Conservation (phyloP, 2,329 filamentous ascomycete genomes). For the Fusarium equiseti region DNA sequence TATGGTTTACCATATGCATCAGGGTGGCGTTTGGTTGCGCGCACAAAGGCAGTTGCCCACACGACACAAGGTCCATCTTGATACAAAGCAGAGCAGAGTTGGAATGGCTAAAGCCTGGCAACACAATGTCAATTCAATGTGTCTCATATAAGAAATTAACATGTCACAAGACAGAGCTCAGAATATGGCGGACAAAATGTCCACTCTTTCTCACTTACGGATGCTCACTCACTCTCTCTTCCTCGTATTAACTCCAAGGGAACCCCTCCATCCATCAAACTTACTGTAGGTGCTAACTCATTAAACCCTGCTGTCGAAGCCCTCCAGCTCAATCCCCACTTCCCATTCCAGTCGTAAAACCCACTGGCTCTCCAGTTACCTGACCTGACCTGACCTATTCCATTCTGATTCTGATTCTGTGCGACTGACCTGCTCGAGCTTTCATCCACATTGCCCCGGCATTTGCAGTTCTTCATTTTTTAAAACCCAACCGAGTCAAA, state of each 20-base stretch:
- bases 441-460: constrained; percentile 40
- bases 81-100: background rate
- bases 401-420: constrained; percentile 37
- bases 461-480: constrained; percentile 39
- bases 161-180: background rate
- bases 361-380: constrained; percentile 34
- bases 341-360: constrained; percentile 39
- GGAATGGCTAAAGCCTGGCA: constrained; percentile 18
- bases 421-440: constrained; percentile 42
- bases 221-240: background rate
- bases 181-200: background rate
- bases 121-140: constrained; percentile 10
- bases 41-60: constrained; percentile 39
- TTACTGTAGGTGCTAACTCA: constrained; percentile 5
- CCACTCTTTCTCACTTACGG: background rate
- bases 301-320: constrained; percentile 43
- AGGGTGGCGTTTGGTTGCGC: constrained; percentile 34
- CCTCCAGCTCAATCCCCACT: constrained; percentile 45
- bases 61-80: constrained; percentile 24
- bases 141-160: background rate
- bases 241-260: background rate
- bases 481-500: constrained; percentile 33
- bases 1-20: constrained; percentile 10
- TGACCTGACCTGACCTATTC: constrained; percentile 14
- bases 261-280: constrained; percentile 27